Evolutionary conservation across 1,139 yeast genomes (phyloP).

Genomic region (Arxiozyma slooffiae): DNA sequence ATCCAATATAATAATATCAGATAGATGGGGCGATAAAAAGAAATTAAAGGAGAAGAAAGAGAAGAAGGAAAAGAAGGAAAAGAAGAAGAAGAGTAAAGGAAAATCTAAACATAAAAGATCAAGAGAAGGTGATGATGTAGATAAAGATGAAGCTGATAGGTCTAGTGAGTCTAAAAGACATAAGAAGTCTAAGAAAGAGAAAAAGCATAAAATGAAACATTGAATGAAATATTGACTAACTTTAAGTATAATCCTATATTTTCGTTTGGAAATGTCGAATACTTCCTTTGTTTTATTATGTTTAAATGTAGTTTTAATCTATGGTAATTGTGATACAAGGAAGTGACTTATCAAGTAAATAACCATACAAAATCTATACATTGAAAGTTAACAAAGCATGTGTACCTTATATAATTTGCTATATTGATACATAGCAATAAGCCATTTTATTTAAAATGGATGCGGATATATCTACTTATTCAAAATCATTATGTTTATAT

Average conservation of each 20-base stretch:
- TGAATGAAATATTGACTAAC: neutral
- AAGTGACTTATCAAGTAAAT: neutral
- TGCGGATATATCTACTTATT: neutral
- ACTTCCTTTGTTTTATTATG: too few species aligned
- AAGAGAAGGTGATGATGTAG: constrained; percentile 2
- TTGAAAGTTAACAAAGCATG: neutral
- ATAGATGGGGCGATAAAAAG: constrained; percentile 8
- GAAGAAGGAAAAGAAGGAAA: constrained; percentile 15
- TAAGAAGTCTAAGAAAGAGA: constrained; percentile 24
- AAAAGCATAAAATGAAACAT: constrained; percentile 3
- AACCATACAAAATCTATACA: neutral
- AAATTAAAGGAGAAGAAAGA: constrained; percentile 20
- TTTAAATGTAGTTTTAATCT: too few species aligned
- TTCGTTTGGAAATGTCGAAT: neutral
- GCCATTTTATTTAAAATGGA: too few species aligned
- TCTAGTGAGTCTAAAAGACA: constrained; percentile 19
- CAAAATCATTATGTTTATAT: neutral
- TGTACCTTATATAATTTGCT: neutral
- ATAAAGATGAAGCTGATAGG: constrained; percentile 22
- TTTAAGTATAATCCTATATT: neutral
- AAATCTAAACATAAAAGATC: constrained; percentile 17
- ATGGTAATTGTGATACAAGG: neutral
- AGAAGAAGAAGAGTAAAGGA: constrained; percentile 15
- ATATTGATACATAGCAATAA: neutral
- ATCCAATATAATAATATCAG: constrained; percentile 4